Conservation (phyloP, 208 protist genomes). For the Acanthamoeba royreba region DNA sequence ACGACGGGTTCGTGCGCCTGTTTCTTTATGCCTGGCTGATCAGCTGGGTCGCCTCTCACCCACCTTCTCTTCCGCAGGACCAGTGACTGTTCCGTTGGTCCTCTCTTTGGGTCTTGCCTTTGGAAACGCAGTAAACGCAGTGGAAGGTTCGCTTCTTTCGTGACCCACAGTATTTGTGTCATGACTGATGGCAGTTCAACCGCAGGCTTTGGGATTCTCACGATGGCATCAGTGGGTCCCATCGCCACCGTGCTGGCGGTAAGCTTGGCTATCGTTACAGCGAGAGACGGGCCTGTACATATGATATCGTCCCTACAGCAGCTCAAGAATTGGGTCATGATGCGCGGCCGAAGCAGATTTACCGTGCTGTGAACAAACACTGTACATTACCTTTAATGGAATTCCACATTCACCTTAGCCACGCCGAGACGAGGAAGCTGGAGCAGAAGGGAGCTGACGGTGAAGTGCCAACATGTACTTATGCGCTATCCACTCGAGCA, state of each 20-base stretch:
- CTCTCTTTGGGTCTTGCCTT: not conserved
- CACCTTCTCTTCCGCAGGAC: not conserved
- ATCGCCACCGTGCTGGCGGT: not conserved
- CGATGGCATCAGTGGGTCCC: not conserved
- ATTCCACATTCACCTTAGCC: too few relatives aligned
- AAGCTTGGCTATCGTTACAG: not conserved
- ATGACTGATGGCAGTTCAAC: not conserved
- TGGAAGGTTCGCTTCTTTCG: too few relatives aligned
- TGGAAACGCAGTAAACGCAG: not conserved
- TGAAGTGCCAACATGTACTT: not conserved
- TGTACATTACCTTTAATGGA: too few relatives aligned
- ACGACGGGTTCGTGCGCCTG: not conserved
- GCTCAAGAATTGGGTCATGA: not conserved
- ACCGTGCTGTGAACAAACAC: too few relatives aligned
- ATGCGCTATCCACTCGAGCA: not conserved
- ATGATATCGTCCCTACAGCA: not conserved
- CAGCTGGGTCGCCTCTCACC: not conserved
- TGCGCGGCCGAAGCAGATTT: not conserved
- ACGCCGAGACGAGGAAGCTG: too few relatives aligned
- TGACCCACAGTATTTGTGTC: not conserved
- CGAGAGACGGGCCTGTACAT: too few relatives aligned
- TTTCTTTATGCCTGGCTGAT: not conserved
- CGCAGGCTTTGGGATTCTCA: not conserved
- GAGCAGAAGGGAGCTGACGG: too few relatives aligned
- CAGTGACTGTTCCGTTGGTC: not conserved